These are phyloP conservation scores for Litsea cubeba DNA, from an alignment of 164 flowering plant species.

Conservation along the genomic window DNA sequence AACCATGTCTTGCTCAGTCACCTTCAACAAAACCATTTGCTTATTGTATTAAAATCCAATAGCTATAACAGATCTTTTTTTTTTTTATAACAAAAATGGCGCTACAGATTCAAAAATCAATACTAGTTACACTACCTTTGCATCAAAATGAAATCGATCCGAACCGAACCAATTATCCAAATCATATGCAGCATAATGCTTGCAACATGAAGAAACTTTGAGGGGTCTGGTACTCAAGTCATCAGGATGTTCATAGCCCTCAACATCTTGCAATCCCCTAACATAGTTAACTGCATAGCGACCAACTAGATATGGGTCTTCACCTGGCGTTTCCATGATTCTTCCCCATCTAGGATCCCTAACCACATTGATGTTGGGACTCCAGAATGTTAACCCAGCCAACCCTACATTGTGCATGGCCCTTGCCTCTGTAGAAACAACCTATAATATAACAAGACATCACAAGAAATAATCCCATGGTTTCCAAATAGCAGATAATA, in stretches of 20 bases:
- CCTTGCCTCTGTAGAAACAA: slow-evolving; percentile 74
- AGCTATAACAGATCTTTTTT: too few species aligned
- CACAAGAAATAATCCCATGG: too few species aligned
- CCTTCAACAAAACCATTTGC: neutral
- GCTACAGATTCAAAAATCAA: too few species aligned
- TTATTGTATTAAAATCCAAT: too few species aligned
- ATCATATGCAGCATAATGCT: slow-evolving; percentile 24
- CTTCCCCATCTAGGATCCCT: slow-evolving; percentile 27
- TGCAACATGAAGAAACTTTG: slow-evolving; percentile 21
- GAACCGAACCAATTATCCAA: slow-evolving; percentile 16
- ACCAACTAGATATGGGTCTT: slow-evolving; percentile 15
- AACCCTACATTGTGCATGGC: slow-evolving; percentile 80
- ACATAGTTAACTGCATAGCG: slow-evolving; percentile 14
- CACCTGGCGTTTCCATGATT: slow-evolving; percentile 20
- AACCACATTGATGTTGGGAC: slow-evolving; percentile 19
- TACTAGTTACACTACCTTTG: slow-evolving; percentile 6
- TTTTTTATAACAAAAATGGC: neutral
- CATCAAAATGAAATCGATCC: slow-evolving; percentile 19
- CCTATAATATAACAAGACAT: slow-evolving; percentile 11
- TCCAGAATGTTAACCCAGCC: slow-evolving; percentile 44
- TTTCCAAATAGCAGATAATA: too few species aligned
- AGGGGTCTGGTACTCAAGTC: slow-evolving; percentile 16
- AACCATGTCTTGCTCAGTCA: slow-evolving; percentile 18
- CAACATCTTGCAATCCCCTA: slow-evolving; percentile 21
- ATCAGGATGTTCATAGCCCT: slow-evolving; percentile 3